Evolutionary conservation across 2,329 filamentous ascomycete species (phyloP), one percentile per base, ranked within the genome.

Genomic region (Monilinia fructigena): DNA sequence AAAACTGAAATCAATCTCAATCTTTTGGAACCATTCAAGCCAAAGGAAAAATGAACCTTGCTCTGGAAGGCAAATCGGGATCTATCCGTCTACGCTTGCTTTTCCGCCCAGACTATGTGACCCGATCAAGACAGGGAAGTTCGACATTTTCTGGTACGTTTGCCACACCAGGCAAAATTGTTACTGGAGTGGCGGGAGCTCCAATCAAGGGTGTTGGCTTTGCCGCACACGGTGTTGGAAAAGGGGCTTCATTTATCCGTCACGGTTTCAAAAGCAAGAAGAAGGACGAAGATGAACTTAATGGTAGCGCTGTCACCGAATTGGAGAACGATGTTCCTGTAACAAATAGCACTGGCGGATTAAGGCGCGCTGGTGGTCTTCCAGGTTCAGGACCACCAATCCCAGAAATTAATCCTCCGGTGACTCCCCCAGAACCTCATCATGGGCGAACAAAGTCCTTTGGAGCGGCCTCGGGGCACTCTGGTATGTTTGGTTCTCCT

Each of bases 101-200:
- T 31, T 99, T 99, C 86, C 92, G 92, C 69, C 92, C 95, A 16
- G 89, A 92, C 76, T 99, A 98, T 75, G 89, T 99, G 68, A 90
- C 89, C 18, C 88, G 95, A 65, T 86, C 90, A 16, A 86, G 93
- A 59, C 92, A 97, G 78, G 95, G 95, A 62, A 95, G 93, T 0
- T 93, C 93, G 0, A 97, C 94, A 1, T 97, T 99, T 80, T 89
- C 89, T 0, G 93, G 93, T 42, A 96, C 93, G 0, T 97, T 98
- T 76, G 89, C 89, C 6, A 84, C 88, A 1, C 92, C 95, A 38
- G 91, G 91, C 58, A 93, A 93, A 79, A 93, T 99, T 68, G 91
- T 98, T 67, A 90, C 88, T 16, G 87, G 87, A 69, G 87, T 90
- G 63, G 88, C 86, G 38, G 94, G 94, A 48, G 95, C 89, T 23